Evolutionary conservation across 2,329 filamentous ascomycete genomes (phyloP).

Genomic region (Eutypella sp.): DNA sequence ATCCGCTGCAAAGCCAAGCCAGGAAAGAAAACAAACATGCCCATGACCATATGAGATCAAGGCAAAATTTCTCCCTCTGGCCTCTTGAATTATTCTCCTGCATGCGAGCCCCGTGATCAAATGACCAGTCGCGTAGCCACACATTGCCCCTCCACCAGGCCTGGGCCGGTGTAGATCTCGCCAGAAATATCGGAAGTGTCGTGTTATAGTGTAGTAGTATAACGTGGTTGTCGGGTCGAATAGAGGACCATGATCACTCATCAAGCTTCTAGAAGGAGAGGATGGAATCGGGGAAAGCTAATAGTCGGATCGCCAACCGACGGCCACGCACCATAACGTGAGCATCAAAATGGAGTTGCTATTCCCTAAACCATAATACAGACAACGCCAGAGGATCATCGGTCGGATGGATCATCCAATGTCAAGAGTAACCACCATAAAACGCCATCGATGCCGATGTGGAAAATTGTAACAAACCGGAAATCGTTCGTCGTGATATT

Average conservation of each 20-base stretch:
- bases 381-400: conserved; percentile 29
- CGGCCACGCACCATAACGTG: conserved; percentile 15
- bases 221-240: too few species aligned
- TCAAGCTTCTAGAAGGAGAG: conserved; percentile 23
- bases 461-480: conserved; percentile 24
- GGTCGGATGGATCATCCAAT: conserved; percentile 25
- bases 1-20: conserved; percentile 15
- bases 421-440: conserved; percentile 27
- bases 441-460: conserved; percentile 31
- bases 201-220: conserved; percentile 1
- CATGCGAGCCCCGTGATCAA: conserved; percentile 14
- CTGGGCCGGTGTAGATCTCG: conserved; percentile 18
- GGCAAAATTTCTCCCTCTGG: conserved; percentile 13
- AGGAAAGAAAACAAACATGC: conserved; percentile 12
- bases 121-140: conserved; percentile 9
- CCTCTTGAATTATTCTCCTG: conserved; percentile 22
- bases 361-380: conserved; percentile 24
- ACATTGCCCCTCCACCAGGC: conserved; percentile 12
- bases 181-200: conserved; percentile 17
- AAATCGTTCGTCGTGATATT: conserved; percentile 28
- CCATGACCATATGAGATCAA: conserved; percentile 11
- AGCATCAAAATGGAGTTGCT: conserved; percentile 16
- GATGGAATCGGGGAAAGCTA: conserved; percentile 18
- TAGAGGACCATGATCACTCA: conserved; percentile 10
- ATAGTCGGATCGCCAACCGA: conserved; percentile 16